Percentiles rank a stretch among this genome's conserved stretches.
phyloP scores from a whole-genome alignment of 805 yeast genomes.

The Schwanniomyces polymorphus region DNA sequence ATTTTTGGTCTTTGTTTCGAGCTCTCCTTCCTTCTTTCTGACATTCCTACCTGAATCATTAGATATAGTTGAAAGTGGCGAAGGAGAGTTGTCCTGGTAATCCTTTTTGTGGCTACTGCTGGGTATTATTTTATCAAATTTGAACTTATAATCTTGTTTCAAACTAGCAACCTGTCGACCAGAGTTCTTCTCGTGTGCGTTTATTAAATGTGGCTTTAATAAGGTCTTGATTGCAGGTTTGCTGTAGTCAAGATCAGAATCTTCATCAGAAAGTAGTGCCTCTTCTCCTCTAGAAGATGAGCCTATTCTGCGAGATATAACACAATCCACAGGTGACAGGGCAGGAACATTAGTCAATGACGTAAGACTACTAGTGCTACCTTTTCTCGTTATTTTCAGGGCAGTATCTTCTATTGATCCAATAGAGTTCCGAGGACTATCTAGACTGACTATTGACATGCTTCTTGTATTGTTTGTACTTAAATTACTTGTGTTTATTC shows the following conservation, averaged over 20 bases:
- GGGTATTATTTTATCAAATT: conserved; percentile 1
- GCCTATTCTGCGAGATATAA: not conserved
- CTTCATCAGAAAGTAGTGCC: conserved; percentile 36
- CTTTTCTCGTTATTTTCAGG: conserved; percentile 30
- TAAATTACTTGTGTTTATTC: conserved; percentile 4
- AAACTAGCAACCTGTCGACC: conserved; percentile 3
- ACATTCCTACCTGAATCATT: not conserved
- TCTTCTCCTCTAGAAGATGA: conserved; percentile 9
- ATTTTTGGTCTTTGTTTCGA: not conserved
- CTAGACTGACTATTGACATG: conserved; percentile 37
- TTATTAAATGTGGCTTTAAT: conserved; percentile 4
- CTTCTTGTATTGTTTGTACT: conserved; percentile 26
- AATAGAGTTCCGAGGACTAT: conserved; percentile 41
- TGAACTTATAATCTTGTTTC: conserved; percentile 24
- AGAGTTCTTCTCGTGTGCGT: conserved; percentile 1
- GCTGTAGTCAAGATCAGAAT: conserved; percentile 28
- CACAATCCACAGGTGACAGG: not conserved
- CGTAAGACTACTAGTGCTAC: conserved; percentile 25
- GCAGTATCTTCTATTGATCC: conserved; percentile 37
- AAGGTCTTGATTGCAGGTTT: conserved; percentile 17
- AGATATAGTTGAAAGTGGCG: not conserved
- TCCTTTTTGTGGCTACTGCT: not conserved
- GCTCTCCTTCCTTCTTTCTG: not conserved
- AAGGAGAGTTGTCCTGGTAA: not conserved
- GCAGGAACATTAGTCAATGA: conserved; percentile 9